Evolutionary conservation across 495 filamentous ascomycete genomes (phyloP).

Genomic region (Neurospora sp.): DNA sequence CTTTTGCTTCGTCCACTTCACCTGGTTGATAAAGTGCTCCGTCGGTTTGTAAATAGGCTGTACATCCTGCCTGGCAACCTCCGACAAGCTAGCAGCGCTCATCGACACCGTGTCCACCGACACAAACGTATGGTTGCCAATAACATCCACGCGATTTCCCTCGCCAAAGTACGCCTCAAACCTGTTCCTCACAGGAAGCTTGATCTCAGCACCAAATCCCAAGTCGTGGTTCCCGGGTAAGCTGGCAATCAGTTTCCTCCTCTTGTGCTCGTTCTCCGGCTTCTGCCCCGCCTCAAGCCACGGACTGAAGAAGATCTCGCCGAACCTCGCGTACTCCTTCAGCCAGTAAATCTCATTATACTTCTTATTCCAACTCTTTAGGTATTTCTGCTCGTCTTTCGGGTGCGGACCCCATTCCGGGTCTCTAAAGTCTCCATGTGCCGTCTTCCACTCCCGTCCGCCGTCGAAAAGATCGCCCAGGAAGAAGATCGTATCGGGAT

Average conservation of each 20-base stretch:
- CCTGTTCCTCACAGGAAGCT: conserved; percentile 63
- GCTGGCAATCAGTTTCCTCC: conserved; percentile 62
- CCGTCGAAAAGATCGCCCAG: conserved; percentile 95
- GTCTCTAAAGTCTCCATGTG: conserved; percentile 45
- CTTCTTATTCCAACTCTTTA: conserved; percentile 57
- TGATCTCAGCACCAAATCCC: conserved; percentile 82
- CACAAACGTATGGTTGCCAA: conserved; percentile 94
- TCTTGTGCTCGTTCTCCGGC: conserved; percentile 29
- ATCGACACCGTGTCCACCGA: conserved; percentile 81
- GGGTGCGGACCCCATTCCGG: conserved; percentile 45
- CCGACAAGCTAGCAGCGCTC: conserved; percentile 48
- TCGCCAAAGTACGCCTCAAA: conserved; percentile 87
- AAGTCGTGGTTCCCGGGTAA: conserved; percentile 95
- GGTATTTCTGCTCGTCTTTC: conserved; percentile 34
- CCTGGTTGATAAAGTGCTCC: conserved; percentile 61
- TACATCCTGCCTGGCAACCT: conserved; percentile 37
- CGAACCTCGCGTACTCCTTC: conserved; percentile 70
- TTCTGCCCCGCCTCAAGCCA: conserved; percentile 37
- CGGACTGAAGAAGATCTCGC: conserved; percentile 61
- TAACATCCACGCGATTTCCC: conserved; percentile 74
- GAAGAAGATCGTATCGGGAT: conserved; percentile 78
- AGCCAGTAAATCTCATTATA: conserved; percentile 77
- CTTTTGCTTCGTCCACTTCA: conserved; percentile 41
- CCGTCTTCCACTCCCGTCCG: conserved; percentile 85
- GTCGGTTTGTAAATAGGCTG: conserved; percentile 61